A percentile compares a stretch with the other conserved stretches of the same genome.
These are phyloP conservation scores for Cystofilobasidium macerans DNA, from an alignment of 768 basidiomycete genomes.

Conservation along the genomic window DNA sequence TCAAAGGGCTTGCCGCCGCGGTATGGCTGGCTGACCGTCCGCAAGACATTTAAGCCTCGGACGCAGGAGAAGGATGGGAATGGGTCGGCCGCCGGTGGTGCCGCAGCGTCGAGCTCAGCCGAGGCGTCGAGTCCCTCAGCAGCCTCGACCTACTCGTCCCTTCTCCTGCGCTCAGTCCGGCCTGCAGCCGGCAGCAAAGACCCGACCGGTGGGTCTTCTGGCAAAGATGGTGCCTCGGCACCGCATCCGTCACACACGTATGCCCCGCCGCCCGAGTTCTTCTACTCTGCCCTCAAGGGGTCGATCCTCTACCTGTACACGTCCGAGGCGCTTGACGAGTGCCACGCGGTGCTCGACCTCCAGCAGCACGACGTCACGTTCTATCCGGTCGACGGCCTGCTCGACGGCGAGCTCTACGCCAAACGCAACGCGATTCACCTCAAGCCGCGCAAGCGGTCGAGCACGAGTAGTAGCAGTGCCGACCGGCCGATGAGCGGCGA, in stretches of 20 bases:
- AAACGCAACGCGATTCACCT: slow-evolving; percentile 8
- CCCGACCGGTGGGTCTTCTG: background rate
- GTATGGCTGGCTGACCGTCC: slow-evolving; percentile 1
- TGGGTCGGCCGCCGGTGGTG: background rate
- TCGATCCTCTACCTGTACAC: slow-evolving; percentile 16
- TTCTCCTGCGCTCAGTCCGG: background rate
- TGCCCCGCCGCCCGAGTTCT: slow-evolving; percentile 11
- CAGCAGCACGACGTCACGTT: slow-evolving; percentile 12
- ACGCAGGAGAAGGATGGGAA: background rate
- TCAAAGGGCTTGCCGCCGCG: background rate
- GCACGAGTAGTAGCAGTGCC: background rate
- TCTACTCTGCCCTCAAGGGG: slow-evolving; percentile 6
- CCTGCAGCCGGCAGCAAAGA: background rate
- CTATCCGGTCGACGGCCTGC: background rate
- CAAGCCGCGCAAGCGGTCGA: slow-evolving; percentile 3
- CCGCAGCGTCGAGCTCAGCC: background rate
- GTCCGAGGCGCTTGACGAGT: slow-evolving; percentile 5
- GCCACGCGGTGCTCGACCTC: slow-evolving; percentile 17
- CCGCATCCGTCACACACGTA: background rate
- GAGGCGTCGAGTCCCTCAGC: background rate
- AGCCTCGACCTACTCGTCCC: background rate
- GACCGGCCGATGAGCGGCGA: no score
- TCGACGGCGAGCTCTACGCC: slow-evolving; percentile 18
- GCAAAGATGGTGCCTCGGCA: background rate
- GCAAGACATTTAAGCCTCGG: slow-evolving; percentile 1